Evolutionary conservation across 441 rosid species (phyloP).

Genomic region (Mallotus japonicus): DNA sequence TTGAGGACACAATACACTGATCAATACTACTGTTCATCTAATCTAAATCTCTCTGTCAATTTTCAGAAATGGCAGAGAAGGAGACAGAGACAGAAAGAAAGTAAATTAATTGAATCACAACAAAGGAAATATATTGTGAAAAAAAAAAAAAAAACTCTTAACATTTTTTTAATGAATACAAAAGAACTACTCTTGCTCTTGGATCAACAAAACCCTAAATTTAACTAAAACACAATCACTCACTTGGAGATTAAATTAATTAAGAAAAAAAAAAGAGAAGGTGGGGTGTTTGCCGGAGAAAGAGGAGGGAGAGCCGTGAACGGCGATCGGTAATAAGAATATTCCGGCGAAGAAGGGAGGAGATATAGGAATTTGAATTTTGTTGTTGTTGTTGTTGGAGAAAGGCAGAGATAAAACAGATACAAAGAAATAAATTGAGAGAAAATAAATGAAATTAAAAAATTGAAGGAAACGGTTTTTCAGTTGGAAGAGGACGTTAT

Average conservation of each 20-base stretch:
- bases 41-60: conserved; percentile 20
- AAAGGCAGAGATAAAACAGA: not conserved
- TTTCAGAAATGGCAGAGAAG: conserved; percentile 8
- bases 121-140: not conserved
- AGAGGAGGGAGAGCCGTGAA: not conserved
- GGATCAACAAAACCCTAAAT: not conserved
- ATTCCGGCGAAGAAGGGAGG: conserved; percentile 18
- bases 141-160: not conserved
- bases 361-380: not conserved
- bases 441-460: conserved; percentile 13
- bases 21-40: too few species aligned
- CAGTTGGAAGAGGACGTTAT: conserved; percentile 42
- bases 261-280: not conserved
- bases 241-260: not conserved
- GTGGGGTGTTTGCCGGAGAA: not conserved
- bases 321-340: not conserved
- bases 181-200: not conserved
- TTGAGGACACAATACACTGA: conserved; percentile 23
- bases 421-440: not conserved
- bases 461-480: conserved; percentile 35
- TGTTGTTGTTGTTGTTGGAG: not conserved
- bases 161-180: not conserved
- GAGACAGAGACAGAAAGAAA: too few species aligned
- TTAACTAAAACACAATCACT: not conserved
- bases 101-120: not conserved